Evolutionary conservation across 2,329 filamentous ascomycete species (phyloP), one percentile per base, ranked within the genome.

Genomic region (Colletotrichum siamense): DNA sequence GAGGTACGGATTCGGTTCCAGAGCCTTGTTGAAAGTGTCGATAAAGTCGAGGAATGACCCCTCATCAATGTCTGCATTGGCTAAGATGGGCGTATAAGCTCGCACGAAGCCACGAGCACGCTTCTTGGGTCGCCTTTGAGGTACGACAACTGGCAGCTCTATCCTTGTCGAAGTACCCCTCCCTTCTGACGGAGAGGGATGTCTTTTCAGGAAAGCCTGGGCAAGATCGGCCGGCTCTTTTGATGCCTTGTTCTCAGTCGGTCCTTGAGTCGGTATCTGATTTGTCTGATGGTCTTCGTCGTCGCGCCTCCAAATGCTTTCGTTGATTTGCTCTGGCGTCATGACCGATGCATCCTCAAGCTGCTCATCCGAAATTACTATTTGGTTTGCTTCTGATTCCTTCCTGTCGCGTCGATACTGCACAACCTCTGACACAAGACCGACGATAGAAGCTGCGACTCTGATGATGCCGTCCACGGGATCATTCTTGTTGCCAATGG

Each of bases 21-120:
- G 84, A 2, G 86, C 84, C 52, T 85, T 83, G 75, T 90, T 84
- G 76, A 90, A 86, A 26, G 83, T 84, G 59, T 88, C 83, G 26
- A 91, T 77, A 74, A 91, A 91, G 34, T 84, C 82, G 26, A 90
- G 78, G 78, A 90, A 91, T 1, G 85, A 85, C 12, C 83, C 81
- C 80, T 90, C 86, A 70, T 88, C 85, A 77, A 91, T 88, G 10
- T 86, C 88, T 30, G 82, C 82, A 16, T 86, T 79, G 18, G 82
- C 83, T 1, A 91, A 83, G 2, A 87, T 80, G 0, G 89, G 89
- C 1, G 89, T 85, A 79, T 91, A 91, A 1, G 88, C 89, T 24
- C 86, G 85, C 8, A 91, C 83, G 77, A 91, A 91, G 0, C 89
- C 90, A 12, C 89, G 84, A 2, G 82, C 80, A 67, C 87, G 87